These are phyloP conservation scores for Solanum clarkiae DNA, from an alignment of 257 asterid species.

Conservation along the genomic window DNA sequence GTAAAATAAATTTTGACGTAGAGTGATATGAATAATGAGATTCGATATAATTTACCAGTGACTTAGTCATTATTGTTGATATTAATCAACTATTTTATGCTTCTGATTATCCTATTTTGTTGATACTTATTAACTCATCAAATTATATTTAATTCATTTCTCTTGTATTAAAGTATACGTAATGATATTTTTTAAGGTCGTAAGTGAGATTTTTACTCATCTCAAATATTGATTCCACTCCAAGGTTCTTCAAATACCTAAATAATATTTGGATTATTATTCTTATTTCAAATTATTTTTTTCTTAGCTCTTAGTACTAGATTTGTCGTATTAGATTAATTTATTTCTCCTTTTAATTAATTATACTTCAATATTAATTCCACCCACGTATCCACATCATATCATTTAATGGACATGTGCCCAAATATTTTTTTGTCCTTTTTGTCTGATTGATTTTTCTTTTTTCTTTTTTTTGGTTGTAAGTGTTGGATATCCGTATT, in stretches of 20 bases:
- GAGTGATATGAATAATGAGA: neutral
- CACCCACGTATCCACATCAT: neutral
- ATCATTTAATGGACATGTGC: neutral
- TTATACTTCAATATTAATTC: neutral
- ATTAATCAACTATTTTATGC: neutral
- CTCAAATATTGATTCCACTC: neutral
- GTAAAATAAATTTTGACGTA: neutral
- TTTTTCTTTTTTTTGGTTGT: neutral
- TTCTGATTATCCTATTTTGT: neutral
- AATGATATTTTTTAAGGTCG: neutral
- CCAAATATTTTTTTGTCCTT: neutral
- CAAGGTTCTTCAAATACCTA: neutral
- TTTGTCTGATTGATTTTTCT: neutral
- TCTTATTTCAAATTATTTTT: neutral
- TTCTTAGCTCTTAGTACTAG: neutral
- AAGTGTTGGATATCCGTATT: no score
- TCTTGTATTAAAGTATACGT: no score
- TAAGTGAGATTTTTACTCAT: neutral
- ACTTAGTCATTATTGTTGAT: neutral
- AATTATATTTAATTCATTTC: no score
- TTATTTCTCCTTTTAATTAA: neutral
- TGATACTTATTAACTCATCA: neutral
- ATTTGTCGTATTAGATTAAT: neutral
- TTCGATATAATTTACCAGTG: neutral
- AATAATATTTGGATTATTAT: neutral